Base-by-base conservation (phyloP, 768 basidiomycete genomes). In the Austroboletus eburneus region DNA sequence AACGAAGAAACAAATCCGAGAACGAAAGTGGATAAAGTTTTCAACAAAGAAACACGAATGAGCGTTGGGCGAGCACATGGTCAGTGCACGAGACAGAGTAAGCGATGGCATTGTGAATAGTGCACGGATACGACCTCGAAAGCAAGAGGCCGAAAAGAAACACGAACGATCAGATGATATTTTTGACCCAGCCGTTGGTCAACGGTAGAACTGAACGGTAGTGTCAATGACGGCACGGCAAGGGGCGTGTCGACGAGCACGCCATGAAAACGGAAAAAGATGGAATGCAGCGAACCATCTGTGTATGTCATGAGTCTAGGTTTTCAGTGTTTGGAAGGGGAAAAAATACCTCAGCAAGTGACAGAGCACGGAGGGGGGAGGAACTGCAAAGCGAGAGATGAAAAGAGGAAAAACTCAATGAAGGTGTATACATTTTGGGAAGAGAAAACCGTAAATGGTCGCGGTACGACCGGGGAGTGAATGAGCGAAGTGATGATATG, bases 281-380 rank as follows among this genome's bases (percentile, higher is more conserved):
- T 25, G 27, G 30, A 9, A 17, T 44, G 27, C 27, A 20, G 21
- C 20, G 10, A 38, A 27, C 24, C 33, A 40, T 43, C 57, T 60
- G 5, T 18, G 18, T 1, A 24, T 12, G 10, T 1, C 20, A 46
- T 46, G 9, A 43, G 37, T 30, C 35, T 42, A 32, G 23, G 18
- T 37, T 18, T 10, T 39, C 12, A 2, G 45, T 9, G 4, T 9
- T 12, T 33, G 10, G 29, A 39, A 10, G n/a, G n/a, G 13, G 16
- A 18, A 27, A 27, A 5, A 44, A 23, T 51, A 63, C 61, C 55
- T 60, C 36, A 1, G 42, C 8, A 24, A 46, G 54, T 46, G 51
- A n/a, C n/a, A n/a, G n/a, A n/a, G n/a, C n/a, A n/a, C n/a, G n/a
- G n/a, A n/a, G n/a, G n/a, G n/a, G n/a, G n/a, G n/a, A 22, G 1